Percentiles rank a stretch among this genome's conserved stretches.
Evolutionary conservation across 768 basidiomycete species (phyloP).

Genomic region (Krasilnikovozyma curviuscula): DNA sequence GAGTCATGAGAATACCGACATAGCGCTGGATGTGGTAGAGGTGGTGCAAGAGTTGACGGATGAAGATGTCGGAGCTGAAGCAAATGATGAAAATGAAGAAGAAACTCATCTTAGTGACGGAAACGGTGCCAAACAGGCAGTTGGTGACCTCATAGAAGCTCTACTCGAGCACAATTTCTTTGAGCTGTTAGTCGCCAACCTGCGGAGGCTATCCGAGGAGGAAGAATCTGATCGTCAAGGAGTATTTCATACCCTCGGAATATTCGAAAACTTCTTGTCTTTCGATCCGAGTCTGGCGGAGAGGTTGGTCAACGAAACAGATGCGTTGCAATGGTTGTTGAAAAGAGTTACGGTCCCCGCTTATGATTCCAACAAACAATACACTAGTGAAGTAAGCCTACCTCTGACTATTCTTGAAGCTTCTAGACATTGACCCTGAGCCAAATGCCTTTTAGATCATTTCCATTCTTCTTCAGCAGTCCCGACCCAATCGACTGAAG

Average conservation of each 20-base stretch:
- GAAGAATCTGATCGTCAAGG: conserved; percentile 86
- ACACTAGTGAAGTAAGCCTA: conserved; percentile 59
- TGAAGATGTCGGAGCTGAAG: conserved; percentile 75
- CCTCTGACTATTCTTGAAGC: background rate
- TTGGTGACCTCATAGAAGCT: conserved; percentile 49
- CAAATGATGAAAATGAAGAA: conserved; percentile 43
- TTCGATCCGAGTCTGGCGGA: conserved; percentile 60
- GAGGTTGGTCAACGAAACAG: conserved; percentile 49
- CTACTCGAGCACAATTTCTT: conserved; percentile 63
- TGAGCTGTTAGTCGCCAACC: conserved; percentile 75
- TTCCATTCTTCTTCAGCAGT: conserved; percentile 71
- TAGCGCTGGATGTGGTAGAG: conserved; percentile 86
- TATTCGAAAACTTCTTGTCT: conserved; percentile 80
- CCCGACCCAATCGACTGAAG: conserved; percentile 44
- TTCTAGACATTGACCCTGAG: background rate
- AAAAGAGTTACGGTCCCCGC: conserved; percentile 48
- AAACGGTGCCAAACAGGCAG: no score
- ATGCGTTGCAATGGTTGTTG: conserved; percentile 58
- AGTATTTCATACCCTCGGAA: conserved; percentile 78
- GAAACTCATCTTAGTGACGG: no score
- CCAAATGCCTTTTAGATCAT: conserved; percentile 24
- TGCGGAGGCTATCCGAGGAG: conserved; percentile 64
- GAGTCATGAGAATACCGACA: conserved; percentile 90
- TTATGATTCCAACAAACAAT: conserved; percentile 79
- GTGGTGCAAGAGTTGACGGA: conserved; percentile 86